phyloP scores from a whole-genome alignment of 495 filamentous ascomycete species.

The Aspergillus conjunctus region DNA sequence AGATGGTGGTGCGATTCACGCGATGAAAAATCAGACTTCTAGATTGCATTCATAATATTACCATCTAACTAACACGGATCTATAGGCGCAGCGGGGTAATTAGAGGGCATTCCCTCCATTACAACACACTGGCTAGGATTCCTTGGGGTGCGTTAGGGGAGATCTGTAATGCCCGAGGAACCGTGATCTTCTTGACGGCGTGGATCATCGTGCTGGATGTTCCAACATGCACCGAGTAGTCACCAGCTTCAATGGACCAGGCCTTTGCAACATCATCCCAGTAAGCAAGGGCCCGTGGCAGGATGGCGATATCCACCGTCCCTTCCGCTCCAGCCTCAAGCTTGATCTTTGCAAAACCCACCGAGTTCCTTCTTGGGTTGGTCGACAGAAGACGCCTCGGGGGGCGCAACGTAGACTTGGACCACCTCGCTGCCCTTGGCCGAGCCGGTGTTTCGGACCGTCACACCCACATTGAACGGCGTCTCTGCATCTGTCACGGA shows the following conservation, averaged over 20 bases:
- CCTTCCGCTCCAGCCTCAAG: conserved; percentile 8
- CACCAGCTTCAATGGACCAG: background rate
- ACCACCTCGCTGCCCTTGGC: conserved; percentile 11
- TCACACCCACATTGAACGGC: background rate
- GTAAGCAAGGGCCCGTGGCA: background rate
- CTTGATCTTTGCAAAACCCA: conserved; percentile 13
- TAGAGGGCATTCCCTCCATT: too few relatives aligned
- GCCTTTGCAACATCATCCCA: background rate
- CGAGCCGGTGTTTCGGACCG: conserved; percentile 9
- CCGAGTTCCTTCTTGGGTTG: conserved; percentile 12
- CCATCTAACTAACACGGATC: too few relatives aligned
- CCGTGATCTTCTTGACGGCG: background rate
- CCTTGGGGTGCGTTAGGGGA: background rate
- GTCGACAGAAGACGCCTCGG: conserved; percentile 3
- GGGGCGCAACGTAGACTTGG: conserved; percentile 3
- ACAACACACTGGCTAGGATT: too few relatives aligned
- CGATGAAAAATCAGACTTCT: too few relatives aligned
- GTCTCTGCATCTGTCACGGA: background rate
- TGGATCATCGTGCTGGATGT: background rate
- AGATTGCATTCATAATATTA: too few relatives aligned
- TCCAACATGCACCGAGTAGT: background rate
- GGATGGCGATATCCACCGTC: background rate
- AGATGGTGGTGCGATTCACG: too few relatives aligned
- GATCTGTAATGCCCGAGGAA: background rate
- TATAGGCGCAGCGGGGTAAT: too few relatives aligned